Base-by-base conservation (phyloP, 352 stramenopile species). In the Globisporangium uncinulatum region DNA sequence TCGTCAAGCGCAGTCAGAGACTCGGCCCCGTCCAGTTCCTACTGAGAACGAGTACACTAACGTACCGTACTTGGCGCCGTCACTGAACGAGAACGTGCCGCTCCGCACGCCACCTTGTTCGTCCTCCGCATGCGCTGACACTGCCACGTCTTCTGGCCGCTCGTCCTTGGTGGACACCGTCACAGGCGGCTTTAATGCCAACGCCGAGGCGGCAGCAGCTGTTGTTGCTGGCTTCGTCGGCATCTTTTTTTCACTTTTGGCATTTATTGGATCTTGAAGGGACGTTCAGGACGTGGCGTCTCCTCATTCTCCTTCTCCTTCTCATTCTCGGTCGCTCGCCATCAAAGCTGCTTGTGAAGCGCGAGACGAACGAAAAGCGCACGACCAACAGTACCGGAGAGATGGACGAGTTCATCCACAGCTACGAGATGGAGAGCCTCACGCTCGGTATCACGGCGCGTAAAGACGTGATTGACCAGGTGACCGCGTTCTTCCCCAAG, bases 361-460 rank as follows among this genome's bases (percentile, higher is more conserved):
- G n/a, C n/a, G n/a, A n/a, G n/a, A n/a, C n/a, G n/a, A n/a, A n/a
- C n/a, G n/a, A 4, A 29, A 50, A 8, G 19, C 44, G 19, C 11
- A 10, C 44, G 44, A 6, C 13, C 4, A 20, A 31, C 10, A 39
- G 13, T 13, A 34, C 46, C 34, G 21, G 0, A 17, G 19, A 29
- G 7, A 87, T 89, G 74, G 73, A 83, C 54, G 79, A 87, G 62
- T 89, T 89, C 54, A 41, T 83, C 45, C 79, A 89, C 61, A 58
- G 66, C 53, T 89, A 89, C 58, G 79, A 89, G 71, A 89, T 89
- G 79, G 79, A 89, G 69, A 89, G 79, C 31, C 59, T 89, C 37
- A 66, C 79, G 59, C 63, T 87, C 31, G 79, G 79, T 44, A 77
- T 87, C 59, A 89, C 73, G 31, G 76, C 79, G 13, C 66, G 79